Evolutionary conservation across 148 eudicot genomes (phyloP), one percentile per base, ranked within the genome.

Genomic region (Chenopodium suecicum): DNA sequence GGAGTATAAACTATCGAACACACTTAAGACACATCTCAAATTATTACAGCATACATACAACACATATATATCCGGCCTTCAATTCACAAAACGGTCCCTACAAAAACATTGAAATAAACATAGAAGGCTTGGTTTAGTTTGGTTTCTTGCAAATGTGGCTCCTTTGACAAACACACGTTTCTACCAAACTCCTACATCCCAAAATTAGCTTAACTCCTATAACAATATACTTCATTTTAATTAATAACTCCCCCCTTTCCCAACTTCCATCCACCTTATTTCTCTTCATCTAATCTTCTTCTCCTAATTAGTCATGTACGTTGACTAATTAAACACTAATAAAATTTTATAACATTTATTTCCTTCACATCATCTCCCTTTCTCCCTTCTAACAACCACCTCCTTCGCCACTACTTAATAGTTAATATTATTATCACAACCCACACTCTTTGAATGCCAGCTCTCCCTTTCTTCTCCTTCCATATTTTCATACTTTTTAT

Each of bases 361-460:
- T 64, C 46, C 48, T 20, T 67, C 47, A 77, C 44, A 41, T 27
- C 72, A 56, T 72, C 54, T 13, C 64, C 74, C 52, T 68, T 13
- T 17, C 32, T 25, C 34, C 46, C 23, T 29, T 63, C 81, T 78
- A 73, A 23, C 82, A 65, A 79, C 85, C 74, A 83, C 81, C 85
- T 79, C 47, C 54, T 41, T 31, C 60, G 48, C 75, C 25, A 50
- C 85, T 23, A 75, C n/a, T 50, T 25, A 66, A 80, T 78, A 62
- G 79, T 78, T 25, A 66, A 80, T 78, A 62, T 81, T 78, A 25
- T 46, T 78, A 25, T 46, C 64, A 79, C 80, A 75, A 84, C 52
- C 73, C 92, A 86, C 87, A 86, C 86, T 74, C 88, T 90, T 88
- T 88, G 88, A 84, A 90, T 90, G 90, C 86, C 84, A 87, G 81